phyloP scores from a whole-genome alignment of 2,329 filamentous ascomycete genomes.

The Fusarium nelsonii region DNA sequence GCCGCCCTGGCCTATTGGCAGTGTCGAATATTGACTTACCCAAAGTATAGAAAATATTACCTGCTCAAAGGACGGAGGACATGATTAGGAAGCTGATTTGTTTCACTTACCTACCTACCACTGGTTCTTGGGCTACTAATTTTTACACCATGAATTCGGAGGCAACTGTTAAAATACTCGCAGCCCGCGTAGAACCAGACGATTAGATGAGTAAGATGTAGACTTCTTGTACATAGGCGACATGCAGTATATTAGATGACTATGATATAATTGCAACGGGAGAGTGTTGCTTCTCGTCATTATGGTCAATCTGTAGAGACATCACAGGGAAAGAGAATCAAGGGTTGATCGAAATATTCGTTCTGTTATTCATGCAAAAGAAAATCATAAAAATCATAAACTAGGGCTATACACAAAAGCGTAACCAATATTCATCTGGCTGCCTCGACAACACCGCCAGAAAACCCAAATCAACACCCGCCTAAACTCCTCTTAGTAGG shows the following conservation, averaged over 20 bases:
- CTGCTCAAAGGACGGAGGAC: no score
- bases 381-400: slow-evolving; percentile 47
- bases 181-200: no score
- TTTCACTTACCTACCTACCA: no score
- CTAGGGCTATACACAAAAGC: slow-evolving; percentile 42
- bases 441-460: slow-evolving; percentile 45
- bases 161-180: no score
- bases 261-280: background rate
- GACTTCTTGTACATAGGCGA: no score
- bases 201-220: no score
- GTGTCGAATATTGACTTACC: no score
- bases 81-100: no score
- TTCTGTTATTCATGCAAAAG: slow-evolving; percentile 45
- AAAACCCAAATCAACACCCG: slow-evolving; percentile 46
- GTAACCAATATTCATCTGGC: slow-evolving; percentile 42
- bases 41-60: no score
- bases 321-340: background rate
- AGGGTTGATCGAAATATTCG: slow-evolving; percentile 35
- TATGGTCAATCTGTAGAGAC: background rate
- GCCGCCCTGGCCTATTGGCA: no score
- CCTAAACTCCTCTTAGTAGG: slow-evolving; percentile 47
- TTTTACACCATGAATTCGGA: no score
- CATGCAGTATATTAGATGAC: background rate
- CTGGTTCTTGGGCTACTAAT: no score
- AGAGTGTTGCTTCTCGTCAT: background rate